Evolutionary conservation across 1,284 basidiomycete genomes (phyloP).

Genomic region (Boletus smithii): DNA sequence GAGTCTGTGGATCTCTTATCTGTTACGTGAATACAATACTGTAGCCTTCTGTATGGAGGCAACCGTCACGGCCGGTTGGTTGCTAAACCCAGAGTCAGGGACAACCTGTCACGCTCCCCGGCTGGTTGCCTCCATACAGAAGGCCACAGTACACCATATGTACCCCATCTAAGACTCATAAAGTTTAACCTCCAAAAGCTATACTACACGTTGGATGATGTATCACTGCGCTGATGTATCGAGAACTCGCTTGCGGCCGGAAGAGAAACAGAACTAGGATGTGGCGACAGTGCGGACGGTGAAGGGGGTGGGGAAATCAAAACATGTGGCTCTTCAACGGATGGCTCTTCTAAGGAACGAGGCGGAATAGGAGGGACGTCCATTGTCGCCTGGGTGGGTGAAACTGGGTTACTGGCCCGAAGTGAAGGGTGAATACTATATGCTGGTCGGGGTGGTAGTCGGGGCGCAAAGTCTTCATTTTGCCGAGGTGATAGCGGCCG

Average conservation of each 20-base stretch:
- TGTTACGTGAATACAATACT: conserved; percentile 7
- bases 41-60: no score
- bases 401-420: conserved; percentile 41
- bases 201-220: conserved; percentile 17
- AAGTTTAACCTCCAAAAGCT: conserved; percentile 3
- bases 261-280: conserved; percentile 17
- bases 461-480: conserved; percentile 68
- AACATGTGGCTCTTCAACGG: conserved; percentile 9
- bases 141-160: background rate
- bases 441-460: conserved; percentile 62
- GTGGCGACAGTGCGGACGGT: conserved; percentile 24
- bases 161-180: conserved; percentile 1
- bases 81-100: no score
- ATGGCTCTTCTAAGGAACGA: conserved; percentile 18
- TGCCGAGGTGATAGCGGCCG: conserved; percentile 33
- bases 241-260: conserved; percentile 6
- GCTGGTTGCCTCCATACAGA: no score
- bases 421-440: conserved; percentile 75
- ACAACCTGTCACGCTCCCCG: no score
- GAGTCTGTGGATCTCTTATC: background rate
- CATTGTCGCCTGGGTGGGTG: conserved; percentile 38
- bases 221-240: conserved; percentile 8
- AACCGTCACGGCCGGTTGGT: no score
- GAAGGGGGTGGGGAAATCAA: conserved; percentile 30
- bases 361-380: conserved; percentile 31